Evolutionary conservation across 2,329 filamentous ascomycete species (phyloP).

Genomic region (Sarocladium oryzae): DNA sequence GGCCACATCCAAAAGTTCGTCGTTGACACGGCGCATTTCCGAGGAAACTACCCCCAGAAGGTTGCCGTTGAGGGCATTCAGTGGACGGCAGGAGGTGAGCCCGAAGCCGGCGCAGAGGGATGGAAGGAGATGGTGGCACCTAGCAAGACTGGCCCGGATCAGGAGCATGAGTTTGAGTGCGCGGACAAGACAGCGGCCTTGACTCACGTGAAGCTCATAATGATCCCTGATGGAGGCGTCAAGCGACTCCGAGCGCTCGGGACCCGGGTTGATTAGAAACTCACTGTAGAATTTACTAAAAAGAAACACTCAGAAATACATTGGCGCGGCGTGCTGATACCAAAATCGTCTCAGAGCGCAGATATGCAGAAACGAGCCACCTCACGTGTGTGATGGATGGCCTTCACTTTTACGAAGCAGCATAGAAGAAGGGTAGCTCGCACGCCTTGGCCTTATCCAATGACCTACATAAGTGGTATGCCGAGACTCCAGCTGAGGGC

Average conservation of each 20-base stretch:
- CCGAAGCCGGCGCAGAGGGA: slow-evolving; percentile 45
- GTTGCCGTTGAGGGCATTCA: slow-evolving; percentile 60
- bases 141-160: slow-evolving; percentile 65
- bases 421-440: too few species aligned
- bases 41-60: slow-evolving; percentile 77
- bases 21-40: slow-evolving; percentile 76
- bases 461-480: too few species aligned
- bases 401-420: too few species aligned
- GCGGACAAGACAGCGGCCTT: slow-evolving; percentile 53
- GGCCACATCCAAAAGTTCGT: slow-evolving; percentile 60
- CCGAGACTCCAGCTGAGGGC: too few species aligned
- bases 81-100: slow-evolving; percentile 48
- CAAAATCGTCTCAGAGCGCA: background rate
- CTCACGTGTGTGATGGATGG: too few species aligned
- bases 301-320: background rate
- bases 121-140: slow-evolving; percentile 63
- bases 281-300: too few species aligned
- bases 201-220: slow-evolving; percentile 83
- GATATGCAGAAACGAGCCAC: background rate
- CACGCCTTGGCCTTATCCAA: too few species aligned
- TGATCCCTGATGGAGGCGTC: slow-evolving; percentile 89
- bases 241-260: slow-evolving; percentile 64
- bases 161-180: slow-evolving; percentile 60
- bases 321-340: background rate
- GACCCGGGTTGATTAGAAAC: slow-evolving; percentile 19